A percentile compares a stretch with the other conserved stretches of the same genome.
Conservation (phyloP, 768 basidiomycete species). For the Pholiota conissans region DNA sequence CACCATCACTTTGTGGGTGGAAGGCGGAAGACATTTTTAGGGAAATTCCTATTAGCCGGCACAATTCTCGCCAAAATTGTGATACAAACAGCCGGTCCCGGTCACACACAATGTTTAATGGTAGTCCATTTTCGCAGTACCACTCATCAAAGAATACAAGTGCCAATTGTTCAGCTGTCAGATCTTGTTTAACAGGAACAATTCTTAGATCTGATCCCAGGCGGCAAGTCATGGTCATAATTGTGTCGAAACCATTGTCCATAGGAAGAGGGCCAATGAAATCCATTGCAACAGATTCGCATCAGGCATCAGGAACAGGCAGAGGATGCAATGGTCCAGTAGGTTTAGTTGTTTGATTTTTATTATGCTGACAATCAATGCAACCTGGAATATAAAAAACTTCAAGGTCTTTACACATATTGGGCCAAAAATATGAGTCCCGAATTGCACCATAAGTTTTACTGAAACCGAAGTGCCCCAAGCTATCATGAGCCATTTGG, state of each 20-base stretch:
- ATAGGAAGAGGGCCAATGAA: conserved; percentile 35
- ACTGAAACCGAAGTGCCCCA: conserved; percentile 34
- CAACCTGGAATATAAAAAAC: conserved; percentile 31
- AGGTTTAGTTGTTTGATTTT: conserved; percentile 22
- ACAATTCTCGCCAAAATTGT: conserved; percentile 21
- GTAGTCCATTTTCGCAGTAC: conserved; percentile 33
- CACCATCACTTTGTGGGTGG: conserved; percentile 38
- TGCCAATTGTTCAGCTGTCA: conserved; percentile 24
- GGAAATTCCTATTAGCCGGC: background rate
- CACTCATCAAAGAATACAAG: conserved; percentile 25
- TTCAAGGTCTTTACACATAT: conserved; percentile 33
- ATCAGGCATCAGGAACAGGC: conserved; percentile 22
- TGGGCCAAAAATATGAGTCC: conserved; percentile 30
- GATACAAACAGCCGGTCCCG: conserved; percentile 31
- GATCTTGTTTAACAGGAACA: conserved; percentile 7
- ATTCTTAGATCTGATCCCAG: conserved; percentile 8
- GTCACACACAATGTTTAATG: conserved; percentile 28
- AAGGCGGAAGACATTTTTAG: conserved; percentile 18
- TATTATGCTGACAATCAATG: conserved; percentile 34
- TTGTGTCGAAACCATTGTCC: conserved; percentile 27
- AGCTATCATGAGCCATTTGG: conserved; percentile 26
- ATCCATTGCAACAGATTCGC: conserved; percentile 28
- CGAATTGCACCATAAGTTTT: conserved; percentile 27
- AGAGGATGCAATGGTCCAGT: conserved; percentile 30
- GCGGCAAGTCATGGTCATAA: conserved; percentile 19